These are phyloP conservation scores for Phytophthora idaei DNA, from an alignment of 352 stramenopile species.

Conservation along the genomic window DNA sequence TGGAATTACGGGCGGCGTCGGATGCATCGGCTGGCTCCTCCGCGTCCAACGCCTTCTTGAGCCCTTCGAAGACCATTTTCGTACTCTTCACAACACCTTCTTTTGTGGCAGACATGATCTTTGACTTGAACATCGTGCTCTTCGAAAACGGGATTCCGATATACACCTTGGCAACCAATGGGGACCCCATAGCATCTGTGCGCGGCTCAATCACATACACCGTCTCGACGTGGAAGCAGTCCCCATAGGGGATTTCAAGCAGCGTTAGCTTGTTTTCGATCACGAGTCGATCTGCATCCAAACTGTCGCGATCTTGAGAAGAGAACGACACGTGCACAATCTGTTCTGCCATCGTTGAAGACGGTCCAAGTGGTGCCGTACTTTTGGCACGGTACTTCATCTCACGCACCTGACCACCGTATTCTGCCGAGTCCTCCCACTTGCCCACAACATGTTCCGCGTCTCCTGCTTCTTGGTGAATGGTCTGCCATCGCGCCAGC, in stretches of 20 bases:
- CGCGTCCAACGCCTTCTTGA: constrained; percentile 49
- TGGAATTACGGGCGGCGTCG: constrained; percentile 1
- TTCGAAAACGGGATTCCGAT: constrained; percentile 82
- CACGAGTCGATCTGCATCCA: constrained; percentile 52
- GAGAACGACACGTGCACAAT: constrained; percentile 60
- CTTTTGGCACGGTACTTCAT: constrained; percentile 82
- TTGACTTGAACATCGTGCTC: constrained; percentile 85
- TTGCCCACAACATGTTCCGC: constrained; percentile 59
- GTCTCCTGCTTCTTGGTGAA: constrained; percentile 69
- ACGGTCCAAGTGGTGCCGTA: constrained; percentile 69
- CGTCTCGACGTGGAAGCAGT: constrained; percentile 81
- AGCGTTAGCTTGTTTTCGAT: constrained; percentile 70
- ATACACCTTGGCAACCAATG: constrained; percentile 59
- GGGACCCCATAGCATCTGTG: constrained; percentile 35
- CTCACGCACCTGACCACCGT: constrained; percentile 63
- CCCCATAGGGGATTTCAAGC: constrained; percentile 82
- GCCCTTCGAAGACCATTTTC: constrained; percentile 59
- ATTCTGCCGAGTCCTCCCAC: constrained; percentile 66
- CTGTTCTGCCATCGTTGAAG: constrained; percentile 60
- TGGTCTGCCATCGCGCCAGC: constrained; percentile 54
- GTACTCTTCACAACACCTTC: constrained; percentile 69
- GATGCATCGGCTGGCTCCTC: constrained; percentile 23
- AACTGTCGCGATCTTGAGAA: constrained; percentile 41
- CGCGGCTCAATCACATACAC: constrained; percentile 58
- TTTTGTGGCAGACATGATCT: constrained; percentile 77